Evolutionary conservation across 495 filamentous ascomycete genomes (phyloP).

Genomic region (Emericellopsis terricola): DNA sequence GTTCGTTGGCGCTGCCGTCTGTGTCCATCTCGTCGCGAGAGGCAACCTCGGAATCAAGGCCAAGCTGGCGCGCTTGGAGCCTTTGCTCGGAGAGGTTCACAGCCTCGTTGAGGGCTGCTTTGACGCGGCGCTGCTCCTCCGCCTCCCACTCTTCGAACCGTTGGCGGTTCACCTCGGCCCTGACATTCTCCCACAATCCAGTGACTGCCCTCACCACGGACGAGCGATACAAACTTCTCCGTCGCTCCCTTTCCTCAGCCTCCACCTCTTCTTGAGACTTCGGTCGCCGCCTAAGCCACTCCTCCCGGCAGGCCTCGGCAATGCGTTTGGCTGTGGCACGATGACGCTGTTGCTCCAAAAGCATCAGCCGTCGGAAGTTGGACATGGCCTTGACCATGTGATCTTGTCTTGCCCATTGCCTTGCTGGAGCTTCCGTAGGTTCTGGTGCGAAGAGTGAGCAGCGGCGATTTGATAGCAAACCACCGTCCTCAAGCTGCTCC

Average conservation of each 20-base stretch:
- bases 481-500: slow-evolving; percentile 52
- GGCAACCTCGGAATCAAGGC: slow-evolving; percentile 20
- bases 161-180: slow-evolving; percentile 50
- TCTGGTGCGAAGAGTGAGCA: slow-evolving; percentile 68
- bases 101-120: slow-evolving; percentile 66
- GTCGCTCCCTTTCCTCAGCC: slow-evolving; percentile 31
- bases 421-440: slow-evolving; percentile 51
- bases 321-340: slow-evolving; percentile 43
- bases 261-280: slow-evolving; percentile 54
- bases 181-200: slow-evolving; percentile 65
- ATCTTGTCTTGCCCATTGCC: slow-evolving; percentile 70
- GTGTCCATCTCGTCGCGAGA: slow-evolving; percentile 30
- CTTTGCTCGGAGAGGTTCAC: slow-evolving; percentile 51
- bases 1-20: slow-evolving; percentile 30
- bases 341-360: slow-evolving; percentile 60
- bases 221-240: slow-evolving; percentile 40
- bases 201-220: slow-evolving; percentile 45
- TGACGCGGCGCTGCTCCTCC: slow-evolving; percentile 63
- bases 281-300: slow-evolving; percentile 47
- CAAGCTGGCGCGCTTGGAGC: slow-evolving; percentile 27
- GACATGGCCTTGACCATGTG: slow-evolving; percentile 67
- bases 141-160: slow-evolving; percentile 67
- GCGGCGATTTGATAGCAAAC: slow-evolving; percentile 48
- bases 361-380: slow-evolving; percentile 61
- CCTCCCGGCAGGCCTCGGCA: slow-evolving; percentile 38